Evolutionary conservation across 208 protist species (phyloP), one percentile per base, ranked within the genome.

Genomic region (Leptomonas pyrrhocoris): DNA sequence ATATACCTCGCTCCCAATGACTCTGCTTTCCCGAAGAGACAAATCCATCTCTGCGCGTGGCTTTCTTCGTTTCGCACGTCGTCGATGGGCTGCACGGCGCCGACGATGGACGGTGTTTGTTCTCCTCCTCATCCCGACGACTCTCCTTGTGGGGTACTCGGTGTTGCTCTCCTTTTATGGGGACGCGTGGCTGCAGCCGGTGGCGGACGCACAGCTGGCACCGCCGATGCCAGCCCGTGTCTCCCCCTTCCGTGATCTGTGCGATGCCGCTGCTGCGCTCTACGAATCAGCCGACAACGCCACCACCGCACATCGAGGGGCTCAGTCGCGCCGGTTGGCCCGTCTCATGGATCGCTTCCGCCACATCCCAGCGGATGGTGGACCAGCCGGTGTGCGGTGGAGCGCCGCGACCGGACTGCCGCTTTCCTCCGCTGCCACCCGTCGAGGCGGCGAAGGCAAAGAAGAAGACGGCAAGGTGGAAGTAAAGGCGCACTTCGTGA

Each of bases 201-300:
- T n/a, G n/a, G n/a, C n/a, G 18, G 34, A 61, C 23, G 23, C 25
- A 21, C 30, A 2, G 12, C 13, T 46, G 23, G 61, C 61, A 12
- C 61, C 48, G 2, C 48, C 61, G 2, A 48, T 45, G 31, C 18
- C 2, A 3, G 31, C 3, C 0, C 25, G 23, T 15, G 31, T 55
- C 2, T 67, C 56, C 27, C 61, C 61, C 7, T 67, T 67, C 28
- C 61, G 50, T n/a, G 61, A 67, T 27, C 23, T 67, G n/a, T 67
- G 61, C 36, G 34, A 67, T 16, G 48, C 61, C 16, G 45, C 48
- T 2, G 43, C 43, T 3, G 43, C 11, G 5, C 16, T 12, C 43
- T 5, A n/a, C 16, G 43, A 2, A 48, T 3, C 54, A 58, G 54
- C 28, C 1, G 31, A 36, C 5, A 23, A 4, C 25, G 45, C 34